Evolutionary conservation across 139 green algal species (phyloP).

Genomic region (Chlorokybus atmophyticus): DNA sequence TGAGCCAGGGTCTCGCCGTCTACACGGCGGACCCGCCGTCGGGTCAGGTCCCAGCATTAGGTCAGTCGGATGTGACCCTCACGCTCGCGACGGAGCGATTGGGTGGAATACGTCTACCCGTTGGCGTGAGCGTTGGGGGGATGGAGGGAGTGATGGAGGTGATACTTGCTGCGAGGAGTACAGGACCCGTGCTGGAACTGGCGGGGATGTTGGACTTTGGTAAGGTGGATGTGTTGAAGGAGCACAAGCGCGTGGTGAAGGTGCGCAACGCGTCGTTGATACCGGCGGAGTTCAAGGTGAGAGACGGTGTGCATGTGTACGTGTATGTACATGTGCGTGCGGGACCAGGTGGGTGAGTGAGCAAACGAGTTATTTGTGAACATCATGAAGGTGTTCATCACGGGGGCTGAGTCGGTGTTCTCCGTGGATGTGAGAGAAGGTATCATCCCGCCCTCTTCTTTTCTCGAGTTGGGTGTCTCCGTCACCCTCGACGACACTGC

Average conservation of each 20-base stretch:
- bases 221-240: constrained; percentile 46
- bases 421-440: constrained; percentile 37
- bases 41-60: constrained; percentile 41
- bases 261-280: constrained; percentile 59
- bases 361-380: no score
- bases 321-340: no score
- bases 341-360: no score
- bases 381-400: constrained; percentile 61
- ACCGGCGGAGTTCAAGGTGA: constrained; percentile 51
- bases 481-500: constrained; percentile 40
- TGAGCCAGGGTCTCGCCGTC: constrained; percentile 37
- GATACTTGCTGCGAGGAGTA: constrained; percentile 40
- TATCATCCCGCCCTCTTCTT: constrained; percentile 32
- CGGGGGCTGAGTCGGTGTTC: constrained; percentile 40
- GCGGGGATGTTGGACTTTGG: constrained; percentile 39
- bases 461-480: constrained; percentile 24
- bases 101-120: constrained; percentile 54
- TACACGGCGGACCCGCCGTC: constrained; percentile 34
- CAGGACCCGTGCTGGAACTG: constrained; percentile 48
- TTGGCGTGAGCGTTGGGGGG: constrained; percentile 40
- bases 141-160: constrained; percentile 40
- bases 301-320: no score
- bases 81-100: constrained; percentile 42
- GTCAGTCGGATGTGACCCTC: constrained; percentile 38
- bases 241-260: constrained; percentile 30